These are phyloP conservation scores for Domatiomyces globalis DNA, from an alignment of 2,329 filamentous ascomycete species.

Conservation along the genomic window DNA sequence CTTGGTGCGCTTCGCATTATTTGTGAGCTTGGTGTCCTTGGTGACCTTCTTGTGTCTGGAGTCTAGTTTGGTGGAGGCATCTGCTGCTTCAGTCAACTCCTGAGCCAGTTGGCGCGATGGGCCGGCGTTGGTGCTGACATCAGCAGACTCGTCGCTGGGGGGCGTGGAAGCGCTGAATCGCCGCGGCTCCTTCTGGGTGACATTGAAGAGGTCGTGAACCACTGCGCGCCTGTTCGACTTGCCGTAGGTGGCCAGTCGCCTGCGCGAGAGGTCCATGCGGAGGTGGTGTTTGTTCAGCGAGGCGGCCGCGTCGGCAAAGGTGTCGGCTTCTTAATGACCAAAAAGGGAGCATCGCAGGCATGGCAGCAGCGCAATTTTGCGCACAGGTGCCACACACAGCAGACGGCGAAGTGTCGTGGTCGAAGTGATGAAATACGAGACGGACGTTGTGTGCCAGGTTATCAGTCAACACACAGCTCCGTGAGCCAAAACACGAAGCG, in stretches of 20 bases:
- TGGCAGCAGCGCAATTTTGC: not conserved
- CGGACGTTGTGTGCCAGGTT: not conserved
- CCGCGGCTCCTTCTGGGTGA: not conserved
- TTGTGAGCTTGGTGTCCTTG: not conserved
- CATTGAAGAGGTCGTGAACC: constrained; percentile 14
- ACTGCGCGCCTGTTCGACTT: constrained; percentile 14
- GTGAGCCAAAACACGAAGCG: not conserved
- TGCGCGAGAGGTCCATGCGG: constrained; percentile 15
- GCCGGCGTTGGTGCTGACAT: not conserved
- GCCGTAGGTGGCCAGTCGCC: constrained; percentile 27
- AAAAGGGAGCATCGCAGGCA: not conserved
- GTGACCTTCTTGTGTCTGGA: not conserved
- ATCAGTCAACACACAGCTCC: not conserved
- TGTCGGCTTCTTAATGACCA: not conserved
- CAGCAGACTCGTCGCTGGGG: not conserved
- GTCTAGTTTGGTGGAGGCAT: not conserved
- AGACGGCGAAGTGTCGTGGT: not conserved
- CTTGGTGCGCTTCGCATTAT: not conserved
- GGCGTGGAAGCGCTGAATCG: not conserved
- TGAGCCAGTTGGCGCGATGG: not conserved
- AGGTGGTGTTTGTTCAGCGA: not conserved
- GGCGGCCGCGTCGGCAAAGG: too few relatives aligned
- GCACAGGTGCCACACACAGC: not conserved
- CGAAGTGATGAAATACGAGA: not conserved
- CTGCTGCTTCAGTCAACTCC: not conserved